These are phyloP conservation scores for Glarea lozoyensis DNA, from an alignment of 495 filamentous ascomycete genomes.

Conservation along the genomic window DNA sequence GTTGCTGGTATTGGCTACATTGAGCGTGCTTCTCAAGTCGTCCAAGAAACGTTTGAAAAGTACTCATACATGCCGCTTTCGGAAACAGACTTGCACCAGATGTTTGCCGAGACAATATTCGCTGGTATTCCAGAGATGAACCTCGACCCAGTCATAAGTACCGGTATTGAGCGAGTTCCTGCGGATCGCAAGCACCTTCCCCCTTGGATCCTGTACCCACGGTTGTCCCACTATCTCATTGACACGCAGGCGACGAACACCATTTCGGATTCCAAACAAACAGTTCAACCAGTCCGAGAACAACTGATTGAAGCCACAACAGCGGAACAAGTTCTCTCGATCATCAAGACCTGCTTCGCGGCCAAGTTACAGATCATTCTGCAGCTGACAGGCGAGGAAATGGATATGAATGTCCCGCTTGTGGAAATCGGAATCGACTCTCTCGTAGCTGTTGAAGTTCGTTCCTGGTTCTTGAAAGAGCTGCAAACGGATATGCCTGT, in stretches of 20 bases:
- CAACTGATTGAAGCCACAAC: constrained; percentile 5
- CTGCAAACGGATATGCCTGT: constrained; percentile 33
- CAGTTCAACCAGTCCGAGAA: constrained; percentile 19
- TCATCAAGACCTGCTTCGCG: too few species aligned
- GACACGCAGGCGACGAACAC: constrained; percentile 1
- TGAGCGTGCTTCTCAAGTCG: neutral
- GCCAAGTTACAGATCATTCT: too few species aligned
- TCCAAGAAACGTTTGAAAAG: neutral
- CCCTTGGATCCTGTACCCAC: constrained; percentile 11
- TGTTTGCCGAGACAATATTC: constrained; percentile 49
- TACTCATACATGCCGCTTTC: constrained; percentile 34
- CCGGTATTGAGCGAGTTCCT: neutral
- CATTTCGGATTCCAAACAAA: constrained; percentile 10
- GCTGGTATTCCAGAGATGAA: constrained; percentile 22
- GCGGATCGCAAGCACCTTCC: neutral
- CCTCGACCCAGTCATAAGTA: neutral
- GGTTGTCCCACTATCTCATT: constrained; percentile 10
- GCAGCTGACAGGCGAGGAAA: too few species aligned
- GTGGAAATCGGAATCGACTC: constrained; percentile 31
- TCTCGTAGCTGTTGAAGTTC: constrained; percentile 26
- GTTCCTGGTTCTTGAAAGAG: constrained; percentile 30
- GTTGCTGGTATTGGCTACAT: constrained; percentile 49
- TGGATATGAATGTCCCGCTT: too few species aligned
- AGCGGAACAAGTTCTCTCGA: too few species aligned
- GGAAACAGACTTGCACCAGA: constrained; percentile 50